Evolutionary conservation across 441 rosid species (phyloP).

Genomic region (Eruca vesicaria): DNA sequence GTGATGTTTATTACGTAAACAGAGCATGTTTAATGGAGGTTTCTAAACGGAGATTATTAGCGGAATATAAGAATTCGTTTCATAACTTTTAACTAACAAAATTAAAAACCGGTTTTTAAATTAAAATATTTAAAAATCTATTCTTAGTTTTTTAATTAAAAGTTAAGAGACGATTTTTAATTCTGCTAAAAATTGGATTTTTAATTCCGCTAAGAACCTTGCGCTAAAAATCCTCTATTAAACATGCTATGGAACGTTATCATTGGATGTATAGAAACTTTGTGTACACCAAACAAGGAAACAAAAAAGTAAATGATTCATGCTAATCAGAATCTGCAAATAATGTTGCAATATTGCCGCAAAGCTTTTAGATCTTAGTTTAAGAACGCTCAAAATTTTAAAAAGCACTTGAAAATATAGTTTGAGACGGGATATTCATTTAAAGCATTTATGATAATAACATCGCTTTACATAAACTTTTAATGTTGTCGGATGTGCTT

Average conservation of each 20-base stretch:
- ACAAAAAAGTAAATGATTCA: background rate
- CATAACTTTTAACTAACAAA: too few relatives aligned
- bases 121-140: too few relatives aligned
- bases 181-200: too few relatives aligned
- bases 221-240: too few relatives aligned
- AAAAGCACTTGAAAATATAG: background rate
- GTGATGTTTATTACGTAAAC: background rate
- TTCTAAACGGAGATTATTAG: too few relatives aligned
- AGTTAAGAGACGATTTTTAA: too few relatives aligned
- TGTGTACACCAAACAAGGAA: background rate
- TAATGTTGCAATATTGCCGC: background rate
- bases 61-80: too few relatives aligned
- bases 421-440: background rate
- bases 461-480: conserved; percentile 28
- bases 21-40: too few relatives aligned
- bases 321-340: background rate
- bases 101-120: too few relatives aligned
- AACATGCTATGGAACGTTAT: conserved; percentile 7
- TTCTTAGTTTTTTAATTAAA: too few relatives aligned
- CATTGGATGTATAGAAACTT: background rate
- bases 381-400: background rate
- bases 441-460: conserved; percentile 23
- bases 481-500: conserved; percentile 25
- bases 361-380: background rate
- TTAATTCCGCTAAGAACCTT: too few relatives aligned